Percentiles rank a stretch among this genome's conserved stretches.
phyloP scores from a whole-genome alignment of 116 monocot species.

The Posidonia oceanica region DNA sequence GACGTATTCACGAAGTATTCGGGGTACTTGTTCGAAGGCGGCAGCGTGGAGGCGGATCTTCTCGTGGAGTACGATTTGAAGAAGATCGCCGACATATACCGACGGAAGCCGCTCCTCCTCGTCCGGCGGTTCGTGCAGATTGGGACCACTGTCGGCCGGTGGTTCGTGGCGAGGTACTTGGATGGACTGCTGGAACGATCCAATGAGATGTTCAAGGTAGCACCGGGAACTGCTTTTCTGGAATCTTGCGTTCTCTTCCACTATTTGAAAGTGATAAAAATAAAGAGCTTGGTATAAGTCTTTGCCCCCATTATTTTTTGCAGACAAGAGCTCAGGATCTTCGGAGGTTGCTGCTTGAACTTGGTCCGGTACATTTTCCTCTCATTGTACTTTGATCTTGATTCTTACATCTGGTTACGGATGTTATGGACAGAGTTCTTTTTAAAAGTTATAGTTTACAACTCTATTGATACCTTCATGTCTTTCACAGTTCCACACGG shows the following conservation, averaged over 20 bases:
- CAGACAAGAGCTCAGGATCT: conserved; percentile 81
- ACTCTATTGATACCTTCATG: no score
- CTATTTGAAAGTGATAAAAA: background rate
- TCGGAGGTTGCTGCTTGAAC: conserved; percentile 60
- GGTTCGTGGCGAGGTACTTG: conserved; percentile 56
- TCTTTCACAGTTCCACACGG: no score
- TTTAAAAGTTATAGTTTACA: no score
- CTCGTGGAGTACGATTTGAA: conserved; percentile 38
- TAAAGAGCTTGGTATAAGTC: no score
- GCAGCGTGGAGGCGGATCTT: conserved; percentile 53
- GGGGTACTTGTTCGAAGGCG: conserved; percentile 73
- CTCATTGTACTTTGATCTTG: background rate
- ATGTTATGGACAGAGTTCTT: no score
- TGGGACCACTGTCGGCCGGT: conserved; percentile 49
- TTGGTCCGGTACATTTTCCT: conserved; percentile 69
- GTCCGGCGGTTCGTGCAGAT: conserved; percentile 69
- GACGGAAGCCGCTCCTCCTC: conserved; percentile 61
- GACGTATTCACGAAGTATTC: conserved; percentile 95
- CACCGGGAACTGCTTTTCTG: background rate
- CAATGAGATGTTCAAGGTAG: conserved; percentile 83
- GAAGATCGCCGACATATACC: conserved; percentile 50
- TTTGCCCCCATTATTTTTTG: background rate
- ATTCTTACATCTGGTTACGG: no score
- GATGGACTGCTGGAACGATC: conserved; percentile 51
- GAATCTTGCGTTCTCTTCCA: background rate